Conservation (phyloP, 768 basidiomycete genomes). For the Zangia roseola region DNA sequence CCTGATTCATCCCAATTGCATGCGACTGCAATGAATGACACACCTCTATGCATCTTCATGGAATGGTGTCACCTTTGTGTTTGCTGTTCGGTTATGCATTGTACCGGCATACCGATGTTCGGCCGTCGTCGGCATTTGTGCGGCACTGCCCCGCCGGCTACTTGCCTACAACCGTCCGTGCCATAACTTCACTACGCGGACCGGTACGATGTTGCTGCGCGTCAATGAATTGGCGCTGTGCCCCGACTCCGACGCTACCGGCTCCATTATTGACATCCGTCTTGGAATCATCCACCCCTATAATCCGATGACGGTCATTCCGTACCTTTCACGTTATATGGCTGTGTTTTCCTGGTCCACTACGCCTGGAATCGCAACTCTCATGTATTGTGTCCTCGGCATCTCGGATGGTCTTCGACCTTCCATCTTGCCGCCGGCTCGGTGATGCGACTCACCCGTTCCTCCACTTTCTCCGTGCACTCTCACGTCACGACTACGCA, state of each 20-base stretch:
- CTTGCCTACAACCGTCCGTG: background rate
- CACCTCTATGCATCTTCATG: background rate
- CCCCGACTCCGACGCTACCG: background rate
- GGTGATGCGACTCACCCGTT: constrained; percentile 10
- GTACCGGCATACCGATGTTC: constrained; percentile 12
- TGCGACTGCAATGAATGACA: constrained; percentile 1
- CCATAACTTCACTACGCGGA: constrained; percentile 1
- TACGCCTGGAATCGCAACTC: background rate
- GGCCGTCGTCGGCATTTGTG: background rate
- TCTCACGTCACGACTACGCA: constrained; percentile 30
- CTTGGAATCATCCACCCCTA: background rate
- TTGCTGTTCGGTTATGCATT: constrained; percentile 11
- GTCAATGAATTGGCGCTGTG: constrained; percentile 16
- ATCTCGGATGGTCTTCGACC: background rate
- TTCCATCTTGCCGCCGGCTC: constrained; percentile 9
- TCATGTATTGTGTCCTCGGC: background rate
- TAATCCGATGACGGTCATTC: background rate
- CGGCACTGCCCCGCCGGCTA: constrained; percentile 18
- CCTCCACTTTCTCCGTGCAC: constrained; percentile 1
- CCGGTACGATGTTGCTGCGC: constrained; percentile 6
- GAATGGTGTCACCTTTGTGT: too few species aligned
- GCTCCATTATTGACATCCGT: background rate
- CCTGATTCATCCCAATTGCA: background rate
- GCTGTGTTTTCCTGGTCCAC: background rate
- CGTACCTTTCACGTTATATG: background rate